Evolutionary conservation across 306 rosid genomes (phyloP), one percentile per base, ranked within the genome.

Genomic region (Begonia fuchsioides): DNA sequence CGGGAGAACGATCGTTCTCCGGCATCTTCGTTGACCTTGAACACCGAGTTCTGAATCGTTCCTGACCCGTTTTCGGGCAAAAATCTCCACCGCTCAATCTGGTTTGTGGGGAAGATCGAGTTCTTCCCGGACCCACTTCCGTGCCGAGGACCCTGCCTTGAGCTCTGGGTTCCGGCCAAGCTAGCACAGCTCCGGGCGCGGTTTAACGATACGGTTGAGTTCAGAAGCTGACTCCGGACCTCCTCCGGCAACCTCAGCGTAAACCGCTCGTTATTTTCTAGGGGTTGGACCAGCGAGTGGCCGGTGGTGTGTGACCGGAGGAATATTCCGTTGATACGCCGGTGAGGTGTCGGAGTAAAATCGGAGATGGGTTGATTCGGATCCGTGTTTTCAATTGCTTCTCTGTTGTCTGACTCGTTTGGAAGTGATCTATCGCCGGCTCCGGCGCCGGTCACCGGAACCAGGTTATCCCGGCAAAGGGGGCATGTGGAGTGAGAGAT

Each of bases 401-500:
- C 67, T 0, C 54, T 52, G 10, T 48, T 13, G 38, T 1, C 56
- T 54, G 0, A 57, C 38, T 12, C 55, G 0, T 8, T 15, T 38
- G 6, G 32, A 0, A 53, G 68, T 38, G 65, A 14, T 10, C 13
- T 40, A 5, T 14, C 47, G 0, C 58, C 63, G 43, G 54, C 13
- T 51, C 73, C 90, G 3, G 80, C 93, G 0, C 72, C 90, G 3
- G 83, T 76, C 8, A 35, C 60, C 1, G 93, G 78, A 7, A 62
- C 51, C 6, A 84, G 63, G 55, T 72, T 60, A 2, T 94, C 83
- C 0, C 98, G 85, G 40, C 98, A 90, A 49, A 90, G 94, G 0
- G 98, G 98, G 39, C 98, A 90, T 1, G 98, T 85, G 19, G 81
- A 70, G 65, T 85, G 94, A 16, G 67, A 72, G 1, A 56, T 64